Conservation (phyloP, 2,329 filamentous ascomycete species). For the Hypoxylon sp. region DNA sequence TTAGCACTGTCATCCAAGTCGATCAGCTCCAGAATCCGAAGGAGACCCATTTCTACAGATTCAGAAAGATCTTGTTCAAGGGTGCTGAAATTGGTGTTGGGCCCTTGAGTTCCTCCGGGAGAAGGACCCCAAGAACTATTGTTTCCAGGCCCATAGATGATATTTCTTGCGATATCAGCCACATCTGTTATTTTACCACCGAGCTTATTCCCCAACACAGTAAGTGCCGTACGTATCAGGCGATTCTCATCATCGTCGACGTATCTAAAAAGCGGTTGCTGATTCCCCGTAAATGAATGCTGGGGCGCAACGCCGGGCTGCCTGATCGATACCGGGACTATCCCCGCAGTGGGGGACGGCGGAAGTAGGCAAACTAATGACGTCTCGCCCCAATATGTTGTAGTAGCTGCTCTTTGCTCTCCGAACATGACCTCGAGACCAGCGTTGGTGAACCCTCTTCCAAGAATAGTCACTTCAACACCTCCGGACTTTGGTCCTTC, state of each 20-base stretch:
- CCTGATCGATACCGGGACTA: slow-evolving; percentile 79
- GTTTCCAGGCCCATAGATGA: slow-evolving; percentile 66
- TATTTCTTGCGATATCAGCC: slow-evolving; percentile 72
- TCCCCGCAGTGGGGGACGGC: slow-evolving; percentile 75
- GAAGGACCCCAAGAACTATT: slow-evolving; percentile 56
- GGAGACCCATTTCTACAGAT: slow-evolving; percentile 73
- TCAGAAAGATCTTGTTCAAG: slow-evolving; percentile 59
- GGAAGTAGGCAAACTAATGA: slow-evolving; percentile 85
- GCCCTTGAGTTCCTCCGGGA: slow-evolving; percentile 62
- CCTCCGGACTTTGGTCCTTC: slow-evolving; percentile 87
- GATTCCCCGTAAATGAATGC: slow-evolving; percentile 58
- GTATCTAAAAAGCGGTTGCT: slow-evolving; percentile 77
- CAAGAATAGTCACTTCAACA: slow-evolving; percentile 88
- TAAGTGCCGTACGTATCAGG: slow-evolving; percentile 76
- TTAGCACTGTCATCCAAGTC: slow-evolving; percentile 82
- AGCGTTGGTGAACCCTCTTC: slow-evolving; percentile 81
- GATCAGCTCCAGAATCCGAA: slow-evolving; percentile 83
- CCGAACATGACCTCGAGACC: slow-evolving; percentile 90
- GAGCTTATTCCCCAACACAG: slow-evolving; percentile 75
- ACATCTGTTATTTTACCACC: slow-evolving; percentile 74
- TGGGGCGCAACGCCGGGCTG: slow-evolving; percentile 57
- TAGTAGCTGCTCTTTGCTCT: slow-evolving; percentile 73
- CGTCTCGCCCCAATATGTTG: slow-evolving; percentile 84
- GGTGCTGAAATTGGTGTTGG: slow-evolving; percentile 60
- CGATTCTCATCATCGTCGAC: slow-evolving; percentile 78